A percentile compares a stretch with the other conserved stretches of the same genome.
Evolutionary conservation across 2,329 filamentous ascomycete genomes (phyloP).

Genomic region (Aspergillus intermedius): DNA sequence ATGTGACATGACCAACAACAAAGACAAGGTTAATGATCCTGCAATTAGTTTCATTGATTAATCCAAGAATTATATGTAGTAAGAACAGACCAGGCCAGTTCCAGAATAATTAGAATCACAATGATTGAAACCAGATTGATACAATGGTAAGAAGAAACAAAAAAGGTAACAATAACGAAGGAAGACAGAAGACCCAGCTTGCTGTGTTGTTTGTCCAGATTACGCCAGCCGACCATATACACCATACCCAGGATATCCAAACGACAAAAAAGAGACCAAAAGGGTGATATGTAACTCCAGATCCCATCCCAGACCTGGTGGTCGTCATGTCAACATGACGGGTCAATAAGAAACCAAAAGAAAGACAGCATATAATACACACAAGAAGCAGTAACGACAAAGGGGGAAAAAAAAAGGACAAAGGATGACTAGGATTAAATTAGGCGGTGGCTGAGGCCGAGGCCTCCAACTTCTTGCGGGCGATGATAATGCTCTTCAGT

Average conservation of each 20-base stretch:
- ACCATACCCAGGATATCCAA: background rate
- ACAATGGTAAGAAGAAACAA: background rate
- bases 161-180: background rate
- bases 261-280: background rate
- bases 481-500: conserved; percentile 63
- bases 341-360: background rate
- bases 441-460: conserved; percentile 9
- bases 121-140: background rate
- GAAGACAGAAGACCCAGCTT: too few species aligned
- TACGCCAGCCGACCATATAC: background rate
- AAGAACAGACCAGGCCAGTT: too few species aligned
- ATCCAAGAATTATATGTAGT: too few species aligned
- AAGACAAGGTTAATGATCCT: too few species aligned
- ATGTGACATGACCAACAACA: too few species aligned
- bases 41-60: too few species aligned
- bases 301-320: too few species aligned
- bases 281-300: background rate
- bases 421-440: background rate
- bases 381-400: conserved; percentile 4
- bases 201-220: background rate
- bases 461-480: conserved; percentile 28
- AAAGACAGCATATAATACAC: background rate
- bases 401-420: background rate
- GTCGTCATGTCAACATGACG: background rate
- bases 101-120: background rate